Base-by-base conservation (phyloP, 306 rosid genomes). In the Casuarina glauca region DNA sequence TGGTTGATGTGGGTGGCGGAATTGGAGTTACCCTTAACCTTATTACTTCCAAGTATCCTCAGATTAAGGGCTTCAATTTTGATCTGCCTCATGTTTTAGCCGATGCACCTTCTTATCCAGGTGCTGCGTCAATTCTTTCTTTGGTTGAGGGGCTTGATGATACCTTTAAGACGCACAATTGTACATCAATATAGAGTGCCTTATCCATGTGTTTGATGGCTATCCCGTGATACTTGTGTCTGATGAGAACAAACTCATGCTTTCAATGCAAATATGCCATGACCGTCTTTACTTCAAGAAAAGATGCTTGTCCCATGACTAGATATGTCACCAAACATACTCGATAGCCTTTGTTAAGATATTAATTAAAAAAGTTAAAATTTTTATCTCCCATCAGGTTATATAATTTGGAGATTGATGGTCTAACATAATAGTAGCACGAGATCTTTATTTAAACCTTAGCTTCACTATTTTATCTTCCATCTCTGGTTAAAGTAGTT, bases 1-100 rank as follows among this genome's bases (percentile, higher is more conserved):
- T 79, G 51, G 74, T 79, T 16, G 83, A 79, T 35, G 78, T 67
- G 16, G 83, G 83, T 15, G 76, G 80, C 38, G 84, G 80, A 12
- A 38, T 75, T 45, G 71, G 82, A 71, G 82, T 62, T 15, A 79
- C 77, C 36, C 82, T 79, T 19, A 51, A 63, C 44, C 26, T 73
- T 5, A 79, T 79, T 39, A 79, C 78, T 52, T 36, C 55, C 9
- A 63, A 62, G 44, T 63, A 73, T 60, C 71, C 82, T 43, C 39
- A 36, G 20, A 58, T 78, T 13, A 58, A 79, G 73, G 77, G 77
- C 20, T 73, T 79, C 39, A 66, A 51, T 45, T 79, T 73, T 36
- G 69, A 79, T 13, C 68, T 74, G 78, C 78, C 74, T 0, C 79
- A 79, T 10, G 74, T 73, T 55, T 43, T 67, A 64, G 58, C 69